Percentiles rank a stretch among this genome's conserved stretches.
phyloP scores from a whole-genome alignment of 495 filamentous ascomycete genomes.

The Parathielavia hyrcaniae region DNA sequence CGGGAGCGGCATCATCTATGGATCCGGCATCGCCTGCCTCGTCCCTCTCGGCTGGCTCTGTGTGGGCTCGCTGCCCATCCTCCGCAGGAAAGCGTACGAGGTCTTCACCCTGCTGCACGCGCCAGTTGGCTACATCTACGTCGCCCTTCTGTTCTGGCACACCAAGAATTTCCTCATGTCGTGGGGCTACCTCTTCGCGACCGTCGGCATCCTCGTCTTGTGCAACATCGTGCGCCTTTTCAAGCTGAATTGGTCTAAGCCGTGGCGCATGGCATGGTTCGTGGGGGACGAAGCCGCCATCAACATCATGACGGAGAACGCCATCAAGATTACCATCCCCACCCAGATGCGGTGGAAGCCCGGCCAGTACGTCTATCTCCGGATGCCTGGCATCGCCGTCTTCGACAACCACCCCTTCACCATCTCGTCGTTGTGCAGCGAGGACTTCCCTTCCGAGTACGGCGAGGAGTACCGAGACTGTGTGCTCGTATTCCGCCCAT shows the following conservation, averaged over 20 bases:
- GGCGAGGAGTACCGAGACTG: conserved; percentile 82
- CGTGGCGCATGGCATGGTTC: conserved; percentile 68
- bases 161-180: conserved; percentile 86
- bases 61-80: conserved; percentile 69
- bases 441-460: conserved; percentile 82
- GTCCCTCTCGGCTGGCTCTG: conserved; percentile 76
- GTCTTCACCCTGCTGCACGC: conserved; percentile 76
- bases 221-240: conserved; percentile 60
- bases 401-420: conserved; percentile 96
- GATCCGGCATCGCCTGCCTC: conserved; percentile 81
- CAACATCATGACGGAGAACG: conserved; percentile 81
- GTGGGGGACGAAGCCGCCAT: conserved; percentile 84
- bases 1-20: conserved; percentile 66
- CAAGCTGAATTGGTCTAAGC: conserved; percentile 83
- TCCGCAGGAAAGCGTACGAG: conserved; percentile 63
- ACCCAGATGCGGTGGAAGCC: conserved; percentile 90
- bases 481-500: conserved; percentile 84
- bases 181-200: conserved; percentile 84
- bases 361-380: conserved; percentile 89
- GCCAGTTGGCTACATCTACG: conserved; percentile 70
- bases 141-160: conserved; percentile 92
- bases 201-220: conserved; percentile 67
- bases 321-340: conserved; percentile 87
- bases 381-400: conserved; percentile 84
- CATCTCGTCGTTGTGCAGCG: conserved; percentile 77